Evolutionary conservation across 768 basidiomycete species (phyloP).

Genomic region (Leccinum rimulosum): DNA sequence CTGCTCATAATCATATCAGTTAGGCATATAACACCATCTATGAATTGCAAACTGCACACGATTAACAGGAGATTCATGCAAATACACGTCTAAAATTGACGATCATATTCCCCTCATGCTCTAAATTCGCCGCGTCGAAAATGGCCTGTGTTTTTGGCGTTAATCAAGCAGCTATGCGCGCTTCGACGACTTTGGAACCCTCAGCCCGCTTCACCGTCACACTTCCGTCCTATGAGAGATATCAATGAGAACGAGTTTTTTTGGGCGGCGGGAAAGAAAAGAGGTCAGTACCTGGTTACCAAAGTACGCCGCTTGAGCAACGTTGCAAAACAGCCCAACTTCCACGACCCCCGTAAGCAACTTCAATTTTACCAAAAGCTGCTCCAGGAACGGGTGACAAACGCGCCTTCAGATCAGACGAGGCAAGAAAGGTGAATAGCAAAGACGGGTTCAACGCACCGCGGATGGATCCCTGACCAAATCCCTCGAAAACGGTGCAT

Average conservation of each 20-base stretch:
- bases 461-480: conserved; percentile 63
- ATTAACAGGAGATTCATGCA: not conserved
- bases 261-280: not conserved
- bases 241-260: not conserved
- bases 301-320: conserved; percentile 97
- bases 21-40: not conserved
- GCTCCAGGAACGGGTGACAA: not conserved
- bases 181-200: conserved; percentile 22
- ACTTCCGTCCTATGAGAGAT: conserved; percentile 55
- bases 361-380: conserved; percentile 84
- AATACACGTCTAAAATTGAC: not conserved
- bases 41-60: not conserved
- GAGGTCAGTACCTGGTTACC: conserved; percentile 63
- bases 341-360: conserved; percentile 98
- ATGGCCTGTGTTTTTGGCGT: not conserved
- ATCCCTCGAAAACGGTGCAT: conserved; percentile 82
- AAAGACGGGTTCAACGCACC: conserved; percentile 33
- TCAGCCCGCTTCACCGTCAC: conserved; percentile 55
- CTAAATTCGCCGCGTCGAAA: not conserved
- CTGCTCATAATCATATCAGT: not conserved
- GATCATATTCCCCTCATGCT: not conserved
- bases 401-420: not conserved
- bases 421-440: not conserved
- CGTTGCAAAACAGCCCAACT: conserved; percentile 92
- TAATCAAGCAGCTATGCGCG: conserved; percentile 10